A percentile compares a stretch with the other conserved stretches of the same genome.
phyloP scores from a whole-genome alignment of 192 early-diverging fungal species.

The Coemansia sp. region DNA sequence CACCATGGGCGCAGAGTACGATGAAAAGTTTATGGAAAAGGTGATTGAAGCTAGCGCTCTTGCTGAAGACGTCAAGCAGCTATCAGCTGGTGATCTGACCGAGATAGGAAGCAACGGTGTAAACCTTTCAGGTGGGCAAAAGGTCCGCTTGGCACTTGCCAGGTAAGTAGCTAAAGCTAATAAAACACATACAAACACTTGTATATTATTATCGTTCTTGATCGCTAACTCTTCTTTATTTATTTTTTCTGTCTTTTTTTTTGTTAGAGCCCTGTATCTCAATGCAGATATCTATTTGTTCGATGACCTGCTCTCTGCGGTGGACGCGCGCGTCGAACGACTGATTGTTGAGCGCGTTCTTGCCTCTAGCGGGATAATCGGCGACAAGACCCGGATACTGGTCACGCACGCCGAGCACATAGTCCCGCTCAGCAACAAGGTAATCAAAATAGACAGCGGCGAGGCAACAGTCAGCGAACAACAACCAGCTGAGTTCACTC shows the following conservation, averaged over 20 bases:
- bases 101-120: conserved; percentile 59
- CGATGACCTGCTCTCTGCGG: conserved; percentile 71
- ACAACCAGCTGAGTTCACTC: background rate
- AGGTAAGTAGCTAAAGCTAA: conserved; percentile 12
- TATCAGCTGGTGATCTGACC: conserved; percentile 47
- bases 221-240: background rate
- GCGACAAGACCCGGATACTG: conserved; percentile 52
- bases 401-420: conserved; percentile 58
- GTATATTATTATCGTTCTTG: background rate
- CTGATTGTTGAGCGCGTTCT: conserved; percentile 57
- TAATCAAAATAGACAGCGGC: conserved; percentile 21
- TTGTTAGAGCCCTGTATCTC: conserved; percentile 58
- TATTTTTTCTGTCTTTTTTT: background rate
- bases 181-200: background rate
- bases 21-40: conserved; percentile 20
- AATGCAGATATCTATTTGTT: conserved; percentile 65
- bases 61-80: conserved; percentile 18
- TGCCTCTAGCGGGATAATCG: conserved; percentile 27
- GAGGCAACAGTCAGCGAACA: conserved; percentile 9
- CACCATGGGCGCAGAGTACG: conserved; percentile 36
- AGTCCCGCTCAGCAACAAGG: conserved; percentile 19
- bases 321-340: conserved; percentile 62
- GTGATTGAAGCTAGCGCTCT: conserved; percentile 39
- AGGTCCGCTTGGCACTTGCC: conserved; percentile 63
- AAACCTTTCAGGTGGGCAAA: conserved; percentile 64